Conservation (phyloP, 257 asterid species). For the Eucommia ulmoides region DNA sequence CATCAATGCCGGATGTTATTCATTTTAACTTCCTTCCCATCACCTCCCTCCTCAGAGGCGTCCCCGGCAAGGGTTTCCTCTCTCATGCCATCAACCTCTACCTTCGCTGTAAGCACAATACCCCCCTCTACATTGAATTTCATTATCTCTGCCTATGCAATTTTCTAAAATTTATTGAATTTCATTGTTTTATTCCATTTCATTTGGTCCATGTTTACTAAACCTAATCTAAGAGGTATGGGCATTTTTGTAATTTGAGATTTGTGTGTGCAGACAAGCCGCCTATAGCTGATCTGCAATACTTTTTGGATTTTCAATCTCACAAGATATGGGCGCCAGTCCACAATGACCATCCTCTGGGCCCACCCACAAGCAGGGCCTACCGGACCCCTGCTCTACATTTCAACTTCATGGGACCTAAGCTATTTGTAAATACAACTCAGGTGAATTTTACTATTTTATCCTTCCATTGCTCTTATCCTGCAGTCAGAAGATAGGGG, state of each 20-base stretch:
- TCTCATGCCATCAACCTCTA: slow-evolving; percentile 92
- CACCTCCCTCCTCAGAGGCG: slow-evolving; percentile 67
- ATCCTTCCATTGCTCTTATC: too few species aligned
- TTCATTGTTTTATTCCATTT: too few species aligned
- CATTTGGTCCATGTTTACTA: too few species aligned
- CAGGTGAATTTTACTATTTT: too few species aligned
- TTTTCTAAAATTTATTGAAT: too few species aligned
- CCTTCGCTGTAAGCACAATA: slow-evolving; percentile 52
- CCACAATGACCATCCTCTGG: slow-evolving; percentile 67
- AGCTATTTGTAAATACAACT: slow-evolving; percentile 51
- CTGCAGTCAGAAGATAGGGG: too few species aligned
- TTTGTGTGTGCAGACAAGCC: slow-evolving; percentile 84
- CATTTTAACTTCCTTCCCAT: slow-evolving; percentile 71
- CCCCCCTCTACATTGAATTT: not conserved
- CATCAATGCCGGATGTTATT: slow-evolving; percentile 59
- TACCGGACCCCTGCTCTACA: slow-evolving; percentile 35
- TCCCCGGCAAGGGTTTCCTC: slow-evolving; percentile 80
- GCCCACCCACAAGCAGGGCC: slow-evolving; percentile 38
- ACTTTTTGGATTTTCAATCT: slow-evolving; percentile 75
- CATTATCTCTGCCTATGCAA: too few species aligned
- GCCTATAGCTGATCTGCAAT: slow-evolving; percentile 61
- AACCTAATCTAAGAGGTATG: too few species aligned
- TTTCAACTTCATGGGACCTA: slow-evolving; percentile 61
- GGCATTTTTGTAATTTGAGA: too few species aligned
- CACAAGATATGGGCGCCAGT: slow-evolving; percentile 82